Percentiles rank a stretch among this genome's conserved stretches.
These are phyloP conservation scores for Prinsepia uniflora DNA, from an alignment of 306 rosid species.

Conservation along the genomic window DNA sequence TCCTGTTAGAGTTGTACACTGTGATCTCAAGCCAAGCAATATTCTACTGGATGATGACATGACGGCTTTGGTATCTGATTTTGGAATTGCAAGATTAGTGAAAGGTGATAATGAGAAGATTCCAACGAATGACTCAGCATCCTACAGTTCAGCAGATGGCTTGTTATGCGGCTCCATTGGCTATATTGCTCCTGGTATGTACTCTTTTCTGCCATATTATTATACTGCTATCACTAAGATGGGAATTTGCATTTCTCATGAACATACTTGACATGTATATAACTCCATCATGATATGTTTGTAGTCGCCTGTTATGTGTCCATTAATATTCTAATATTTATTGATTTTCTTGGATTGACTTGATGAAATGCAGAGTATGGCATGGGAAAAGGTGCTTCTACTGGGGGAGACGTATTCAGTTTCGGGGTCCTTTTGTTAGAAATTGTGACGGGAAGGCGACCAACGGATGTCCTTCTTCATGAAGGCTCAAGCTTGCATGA, in stretches of 20 bases:
- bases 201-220: not conserved
- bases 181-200: slow-evolving; percentile 90
- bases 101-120: slow-evolving; percentile 34
- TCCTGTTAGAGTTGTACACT: slow-evolving; percentile 73
- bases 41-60: slow-evolving; percentile 78
- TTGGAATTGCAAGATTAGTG: slow-evolving; percentile 77
- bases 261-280: too few relatives aligned
- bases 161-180: slow-evolving; percentile 82
- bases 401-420: slow-evolving; percentile 79
- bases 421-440: slow-evolving; percentile 74
- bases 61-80: slow-evolving; percentile 85
- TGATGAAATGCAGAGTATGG: slow-evolving; percentile 63
- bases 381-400: slow-evolving; percentile 69
- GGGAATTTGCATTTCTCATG: not conserved
- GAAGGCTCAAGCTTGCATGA: slow-evolving; percentile 78
- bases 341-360: slow-evolving; percentile 6
- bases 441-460: slow-evolving; percentile 64
- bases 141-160: slow-evolving; percentile 65
- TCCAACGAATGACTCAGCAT: slow-evolving; percentile 31
- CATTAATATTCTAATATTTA: not conserved
- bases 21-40: slow-evolving; percentile 92
- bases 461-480: slow-evolving; percentile 60
- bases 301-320: not conserved
- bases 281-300: too few relatives aligned
- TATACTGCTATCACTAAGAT: not conserved